Evolutionary conservation across 2,329 filamentous ascomycete species (phyloP), one percentile per base, ranked within the genome.

Genomic region (Trichophyton mentagrophytes): DNA sequence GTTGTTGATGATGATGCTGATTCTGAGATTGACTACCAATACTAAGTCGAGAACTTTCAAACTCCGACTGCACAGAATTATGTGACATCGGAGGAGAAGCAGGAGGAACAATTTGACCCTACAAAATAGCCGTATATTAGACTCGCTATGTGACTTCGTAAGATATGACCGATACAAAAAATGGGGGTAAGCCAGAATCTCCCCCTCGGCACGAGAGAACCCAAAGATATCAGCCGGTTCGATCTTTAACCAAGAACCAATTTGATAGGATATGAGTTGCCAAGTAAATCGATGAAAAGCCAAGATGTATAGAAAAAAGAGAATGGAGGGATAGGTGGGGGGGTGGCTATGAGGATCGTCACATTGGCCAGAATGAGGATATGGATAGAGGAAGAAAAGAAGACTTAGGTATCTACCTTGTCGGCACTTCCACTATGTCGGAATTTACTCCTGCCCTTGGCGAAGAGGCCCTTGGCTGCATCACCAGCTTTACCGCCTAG

Each of bases 381-480:
- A n/a, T 53, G 30, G 33, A 38, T 11, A 8, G 11, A 38, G 33
- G 11, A 38, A 56, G 33, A 56, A 17, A 40, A 30, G 70, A 72
- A 69, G 82, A 79, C 86, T 38, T 77, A 85, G 82, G 79, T 77
- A 85, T 89, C 90, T 88, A 91, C 88, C 89, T 95, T 95, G 75
- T 93, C 89, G 70, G 74, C 74, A 59, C 74, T 74, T 64, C 85
- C 84, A 65, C 82, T 82, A 64, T 81, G 79, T 72, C 79, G 78
- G 69, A 96, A 85, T 74, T 89, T 92, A 76, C 83, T 92, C 76
- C 88, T 92, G 66, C 91, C 89, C 77, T 95, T 95, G 66, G 88
- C 90, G 72, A 96, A 86, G 65, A 96, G 75, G 59, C 91, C 92
- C 77, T 96, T 96, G 57, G 91, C 90, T 62, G 90, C 89, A 71